A percentile compares a stretch with the other conserved stretches of the same genome.
Conservation (phyloP, 2,329 filamentous ascomycete genomes). For the Fusarium sp. region DNA sequence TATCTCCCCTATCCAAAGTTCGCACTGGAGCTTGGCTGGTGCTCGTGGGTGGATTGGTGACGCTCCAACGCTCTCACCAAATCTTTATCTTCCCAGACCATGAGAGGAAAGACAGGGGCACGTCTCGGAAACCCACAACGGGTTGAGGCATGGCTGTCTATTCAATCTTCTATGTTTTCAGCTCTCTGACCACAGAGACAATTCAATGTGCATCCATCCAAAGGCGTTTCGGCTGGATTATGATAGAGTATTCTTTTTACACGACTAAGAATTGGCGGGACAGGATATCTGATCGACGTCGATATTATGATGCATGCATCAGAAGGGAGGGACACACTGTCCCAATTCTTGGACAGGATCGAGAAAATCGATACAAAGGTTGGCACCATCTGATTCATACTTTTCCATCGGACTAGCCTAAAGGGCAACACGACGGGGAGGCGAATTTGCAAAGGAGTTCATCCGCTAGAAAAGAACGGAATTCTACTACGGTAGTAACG, state of each 20-base stretch:
- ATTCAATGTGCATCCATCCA: slow-evolving; percentile 42
- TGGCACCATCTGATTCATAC: slow-evolving; percentile 29
- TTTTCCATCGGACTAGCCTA: slow-evolving; percentile 26
- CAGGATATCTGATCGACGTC: slow-evolving; percentile 30
- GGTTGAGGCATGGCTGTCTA: slow-evolving; percentile 9
- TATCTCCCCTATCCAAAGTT: background rate
- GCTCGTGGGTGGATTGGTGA: background rate
- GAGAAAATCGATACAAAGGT: slow-evolving; percentile 26
- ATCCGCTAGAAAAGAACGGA: slow-evolving; percentile 28
- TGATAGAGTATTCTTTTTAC: slow-evolving; percentile 47
- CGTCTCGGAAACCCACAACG: slow-evolving; percentile 6
- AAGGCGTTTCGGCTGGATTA: slow-evolving; percentile 49
- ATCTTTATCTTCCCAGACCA: slow-evolving; percentile 9
- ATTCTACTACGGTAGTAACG: slow-evolving; percentile 22
- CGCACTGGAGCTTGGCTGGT: background rate
- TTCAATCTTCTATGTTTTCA: slow-evolving; percentile 23
- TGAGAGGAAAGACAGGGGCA: slow-evolving; percentile 26
- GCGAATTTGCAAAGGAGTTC: slow-evolving; percentile 27
- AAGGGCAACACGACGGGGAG: slow-evolving; percentile 14
- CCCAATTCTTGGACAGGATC: slow-evolving; percentile 26
- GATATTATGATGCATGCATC: slow-evolving; percentile 39
- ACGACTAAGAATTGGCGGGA: slow-evolving; percentile 41
- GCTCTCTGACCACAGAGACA: slow-evolving; percentile 33
- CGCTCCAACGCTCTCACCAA: background rate
- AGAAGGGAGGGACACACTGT: slow-evolving; percentile 24